Evolutionary conservation across 1,139 yeast species (phyloP), one percentile per base, ranked within the genome.

Genomic region (Eremothecium cymbalariae): DNA sequence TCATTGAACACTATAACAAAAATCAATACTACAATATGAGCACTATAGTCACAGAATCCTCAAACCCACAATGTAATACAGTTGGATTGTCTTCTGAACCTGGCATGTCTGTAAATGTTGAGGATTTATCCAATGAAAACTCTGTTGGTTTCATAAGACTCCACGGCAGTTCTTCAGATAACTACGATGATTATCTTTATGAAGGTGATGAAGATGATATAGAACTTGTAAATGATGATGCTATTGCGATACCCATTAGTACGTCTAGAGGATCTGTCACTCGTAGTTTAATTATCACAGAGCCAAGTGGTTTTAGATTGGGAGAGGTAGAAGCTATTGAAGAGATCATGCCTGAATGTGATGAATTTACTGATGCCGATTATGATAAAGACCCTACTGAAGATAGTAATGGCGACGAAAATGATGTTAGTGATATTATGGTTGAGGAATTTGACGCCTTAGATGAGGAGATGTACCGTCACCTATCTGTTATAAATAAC

Each of bases 401-500:
- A n/a, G 28, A 18, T 7, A 43, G 34, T 18, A 39, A 39, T 11
- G 36, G 28, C 20, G 55, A 53, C 17, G 51, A 44, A 16, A 51
- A 47, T 26, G 47, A 44, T 28, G 56, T 53, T 3, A 44, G 45
- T 22, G 59, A 54, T 34, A 32, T 53, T 5, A 44, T 45, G 13
- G 38, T 53, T n/a, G 55, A 44, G 6, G 58, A 53, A 12, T 39
- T 51, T 25, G 59, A 54, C 36, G 57, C 48, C 28, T 37, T 54
- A 15, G 58, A 54, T 31, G 57, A 52, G 32, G 56, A 50, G 32
- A 40, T 54, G 34, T 54, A 53, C 37, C 47, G 42, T 12, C 47
- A 53, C 22, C 33, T 50, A 4, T 47, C 52, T 3, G 9, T 27
- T 11, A 9, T 27, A 8, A 27, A 17, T 8, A 21, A 27, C 14